Conservation (phyloP, 768 basidiomycete species). For the Phanerodontia chrysosporium region DNA sequence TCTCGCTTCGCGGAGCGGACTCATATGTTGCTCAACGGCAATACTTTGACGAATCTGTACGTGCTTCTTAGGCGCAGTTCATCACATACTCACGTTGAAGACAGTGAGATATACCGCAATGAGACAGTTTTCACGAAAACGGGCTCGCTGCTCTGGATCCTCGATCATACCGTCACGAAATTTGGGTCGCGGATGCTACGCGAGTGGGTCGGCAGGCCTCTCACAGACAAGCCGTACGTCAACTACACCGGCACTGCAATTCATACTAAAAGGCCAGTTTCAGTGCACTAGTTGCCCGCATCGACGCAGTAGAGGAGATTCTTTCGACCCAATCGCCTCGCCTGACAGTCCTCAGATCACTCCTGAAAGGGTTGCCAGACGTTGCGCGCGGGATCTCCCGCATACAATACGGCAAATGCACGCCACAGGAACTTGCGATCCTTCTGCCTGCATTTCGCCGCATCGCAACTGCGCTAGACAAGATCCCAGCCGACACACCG, state of each 20-base stretch:
- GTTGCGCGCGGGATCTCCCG: slow-evolving; percentile 81
- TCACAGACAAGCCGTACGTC: slow-evolving; percentile 62
- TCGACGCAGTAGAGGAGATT: slow-evolving; percentile 86
- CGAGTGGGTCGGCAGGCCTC: slow-evolving; percentile 83
- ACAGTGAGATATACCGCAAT: slow-evolving; percentile 88
- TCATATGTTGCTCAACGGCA: slow-evolving; percentile 86
- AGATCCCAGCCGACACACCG: slow-evolving; percentile 36
- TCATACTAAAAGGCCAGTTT: background rate
- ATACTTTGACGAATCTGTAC: slow-evolving; percentile 78
- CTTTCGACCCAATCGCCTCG: slow-evolving; percentile 53
- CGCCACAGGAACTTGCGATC: slow-evolving; percentile 74
- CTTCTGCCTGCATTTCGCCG: slow-evolving; percentile 74
- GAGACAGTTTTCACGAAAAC: slow-evolving; percentile 70
- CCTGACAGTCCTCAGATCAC: slow-evolving; percentile 60
- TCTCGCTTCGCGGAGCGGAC: slow-evolving; percentile 67
- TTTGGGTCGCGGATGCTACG: slow-evolving; percentile 84
- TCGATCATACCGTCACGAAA: slow-evolving; percentile 83
- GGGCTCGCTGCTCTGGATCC: slow-evolving; percentile 80
- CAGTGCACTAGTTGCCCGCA: slow-evolving; percentile 71
- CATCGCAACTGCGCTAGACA: slow-evolving; percentile 60
- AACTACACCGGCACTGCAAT: background rate
- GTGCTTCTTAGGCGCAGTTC: slow-evolving; percentile 17
- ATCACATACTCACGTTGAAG: background rate
- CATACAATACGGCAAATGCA: slow-evolving; percentile 91
- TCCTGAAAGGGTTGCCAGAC: slow-evolving; percentile 79